Conservation (phyloP, 257 asterid genomes). For the Solanum habrochaites region DNA sequence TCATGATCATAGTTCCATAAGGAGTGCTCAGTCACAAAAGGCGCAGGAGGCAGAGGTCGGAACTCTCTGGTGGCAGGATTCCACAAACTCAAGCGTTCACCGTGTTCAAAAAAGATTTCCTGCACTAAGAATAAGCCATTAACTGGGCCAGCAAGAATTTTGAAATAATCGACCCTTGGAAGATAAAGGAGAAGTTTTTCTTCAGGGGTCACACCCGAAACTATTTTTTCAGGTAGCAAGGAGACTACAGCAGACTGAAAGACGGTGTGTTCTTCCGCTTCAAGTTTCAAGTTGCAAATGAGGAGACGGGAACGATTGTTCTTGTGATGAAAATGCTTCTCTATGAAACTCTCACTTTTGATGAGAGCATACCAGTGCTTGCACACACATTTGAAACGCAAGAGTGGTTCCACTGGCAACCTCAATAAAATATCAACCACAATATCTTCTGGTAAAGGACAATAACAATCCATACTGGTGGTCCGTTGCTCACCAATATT, state of each 20-base stretch:
- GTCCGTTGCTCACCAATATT: not conserved
- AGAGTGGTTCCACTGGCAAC: slow-evolving; percentile 22
- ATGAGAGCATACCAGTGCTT: slow-evolving; percentile 28
- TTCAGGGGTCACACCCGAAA: not conserved
- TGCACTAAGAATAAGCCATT: not conserved
- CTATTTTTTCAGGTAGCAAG: not conserved
- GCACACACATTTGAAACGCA: slow-evolving; percentile 27
- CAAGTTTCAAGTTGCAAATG: not conserved
- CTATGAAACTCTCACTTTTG: slow-evolving; percentile 7
- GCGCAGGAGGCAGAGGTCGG: not conserved
- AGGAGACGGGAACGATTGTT: slow-evolving; percentile 18
- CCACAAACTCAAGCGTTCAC: not conserved
- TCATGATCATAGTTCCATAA: not conserved
- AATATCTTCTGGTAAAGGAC: slow-evolving; percentile 12
- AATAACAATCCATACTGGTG: not conserved
- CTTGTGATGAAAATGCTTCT: slow-evolving; percentile 14
- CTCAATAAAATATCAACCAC: slow-evolving; percentile 14
- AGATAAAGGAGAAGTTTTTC: not conserved
- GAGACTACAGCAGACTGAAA: not conserved
- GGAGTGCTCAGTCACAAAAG: not conserved
- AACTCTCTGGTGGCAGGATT: not conserved
- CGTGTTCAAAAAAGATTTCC: not conserved
- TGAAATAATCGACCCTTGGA: not conserved
- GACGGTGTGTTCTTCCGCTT: not conserved
- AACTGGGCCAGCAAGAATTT: not conserved